Percentiles rank a stretch among this genome's conserved stretches.
These are phyloP conservation scores for Spergularia azorica DNA, from an alignment of 179 eudicot genomes.

Conservation along the genomic window DNA sequence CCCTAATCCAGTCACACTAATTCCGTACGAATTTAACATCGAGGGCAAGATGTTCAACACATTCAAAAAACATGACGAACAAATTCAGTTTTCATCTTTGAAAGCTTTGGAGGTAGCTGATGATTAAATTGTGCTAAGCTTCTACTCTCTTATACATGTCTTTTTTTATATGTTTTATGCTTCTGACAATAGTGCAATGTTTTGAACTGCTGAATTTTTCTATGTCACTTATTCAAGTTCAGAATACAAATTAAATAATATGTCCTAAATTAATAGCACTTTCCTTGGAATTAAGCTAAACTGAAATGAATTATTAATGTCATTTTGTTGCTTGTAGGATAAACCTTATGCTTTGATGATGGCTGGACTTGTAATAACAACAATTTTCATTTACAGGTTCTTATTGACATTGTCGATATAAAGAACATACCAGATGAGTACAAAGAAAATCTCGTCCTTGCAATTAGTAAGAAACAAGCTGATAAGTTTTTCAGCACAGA, in stretches of 20 bases:
- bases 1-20: slow-evolving; percentile 60
- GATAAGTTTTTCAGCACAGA: slow-evolving; percentile 66
- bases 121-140: background rate
- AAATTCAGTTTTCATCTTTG: slow-evolving; percentile 36
- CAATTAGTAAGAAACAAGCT: slow-evolving; percentile 78
- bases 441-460: slow-evolving; percentile 59
- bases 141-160: background rate
- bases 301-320: too few relatives aligned
- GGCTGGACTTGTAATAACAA: too few relatives aligned
- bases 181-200: too few relatives aligned
- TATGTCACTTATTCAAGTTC: too few relatives aligned
- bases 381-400: slow-evolving; percentile 42
- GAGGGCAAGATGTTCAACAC: slow-evolving; percentile 30
- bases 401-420: slow-evolving; percentile 73
- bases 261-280: background rate
- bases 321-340: too few relatives aligned
- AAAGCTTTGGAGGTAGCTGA: slow-evolving; percentile 69
- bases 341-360: too few relatives aligned
- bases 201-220: too few relatives aligned
- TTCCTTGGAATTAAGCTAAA: too few relatives aligned
- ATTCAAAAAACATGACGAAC: slow-evolving; percentile 23
- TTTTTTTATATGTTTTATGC: background rate
- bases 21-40: slow-evolving; percentile 39
- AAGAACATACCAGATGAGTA: slow-evolving; percentile 64
- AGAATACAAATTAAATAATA: too few relatives aligned